phyloP scores from a whole-genome alignment of 2,329 filamentous ascomycete species.

The Teratosphaeria pseudoeucalypti region DNA sequence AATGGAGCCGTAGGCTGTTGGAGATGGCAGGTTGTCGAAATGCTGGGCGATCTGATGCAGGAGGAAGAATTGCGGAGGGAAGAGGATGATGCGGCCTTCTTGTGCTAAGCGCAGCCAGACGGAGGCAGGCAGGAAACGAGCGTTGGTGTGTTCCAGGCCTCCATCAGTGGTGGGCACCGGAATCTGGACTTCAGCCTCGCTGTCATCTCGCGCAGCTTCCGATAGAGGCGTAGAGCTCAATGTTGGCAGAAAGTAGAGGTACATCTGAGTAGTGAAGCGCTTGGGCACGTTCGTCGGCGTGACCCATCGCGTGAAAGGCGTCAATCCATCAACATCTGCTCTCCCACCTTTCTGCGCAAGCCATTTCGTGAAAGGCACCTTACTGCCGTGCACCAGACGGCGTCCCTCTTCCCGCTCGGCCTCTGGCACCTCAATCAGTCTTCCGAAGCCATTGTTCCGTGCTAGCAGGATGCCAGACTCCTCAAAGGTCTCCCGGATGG shows the following conservation, averaged over 20 bases:
- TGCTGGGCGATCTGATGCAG: slow-evolving; percentile 40
- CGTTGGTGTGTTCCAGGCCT: slow-evolving; percentile 60
- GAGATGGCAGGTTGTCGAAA: slow-evolving; percentile 19
- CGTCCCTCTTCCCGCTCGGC: slow-evolving; percentile 55
- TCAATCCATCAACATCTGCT: slow-evolving; percentile 56
- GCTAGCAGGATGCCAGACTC: slow-evolving; percentile 84
- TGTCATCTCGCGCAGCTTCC: slow-evolving; percentile 15
- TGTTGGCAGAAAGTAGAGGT: slow-evolving; percentile 72
- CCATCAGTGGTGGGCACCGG: slow-evolving; percentile 64
- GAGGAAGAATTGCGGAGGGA: slow-evolving; percentile 80
- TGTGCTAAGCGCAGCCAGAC: slow-evolving; percentile 59
- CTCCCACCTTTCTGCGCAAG: slow-evolving; percentile 46
- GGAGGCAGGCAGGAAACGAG: slow-evolving; percentile 60
- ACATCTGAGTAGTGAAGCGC: slow-evolving; percentile 94
- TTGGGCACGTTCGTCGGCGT: slow-evolving; percentile 64
- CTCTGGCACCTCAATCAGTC: slow-evolving; percentile 51
- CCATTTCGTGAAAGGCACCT: slow-evolving; percentile 59
- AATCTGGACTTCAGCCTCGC: slow-evolving; percentile 43
- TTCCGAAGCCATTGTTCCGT: slow-evolving; percentile 37
- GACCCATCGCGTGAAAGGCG: slow-evolving; percentile 86
- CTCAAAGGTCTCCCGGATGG: slow-evolving; percentile 86
- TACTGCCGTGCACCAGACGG: slow-evolving; percentile 55
- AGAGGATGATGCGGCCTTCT: slow-evolving; percentile 64
- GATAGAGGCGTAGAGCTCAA: slow-evolving; percentile 26
- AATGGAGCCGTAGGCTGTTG: slow-evolving; percentile 22